Percentiles rank a stretch among this genome's conserved stretches.
phyloP scores from a whole-genome alignment of 2,329 filamentous ascomycete genomes.

The Fusarium sp. region DNA sequence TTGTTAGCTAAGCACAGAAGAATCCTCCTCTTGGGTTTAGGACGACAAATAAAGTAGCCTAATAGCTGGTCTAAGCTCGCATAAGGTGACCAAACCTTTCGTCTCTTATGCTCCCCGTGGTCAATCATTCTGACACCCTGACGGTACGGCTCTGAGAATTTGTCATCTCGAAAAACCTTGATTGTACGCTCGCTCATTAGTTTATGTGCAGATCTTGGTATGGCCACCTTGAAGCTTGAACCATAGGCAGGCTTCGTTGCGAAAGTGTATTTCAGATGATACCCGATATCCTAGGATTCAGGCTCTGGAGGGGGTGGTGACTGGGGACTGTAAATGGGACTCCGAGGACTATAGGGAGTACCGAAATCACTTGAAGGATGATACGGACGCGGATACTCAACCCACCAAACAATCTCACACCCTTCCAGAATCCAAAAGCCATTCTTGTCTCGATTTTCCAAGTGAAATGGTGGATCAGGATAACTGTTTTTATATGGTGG shows the following conservation, averaged over 20 bases:
- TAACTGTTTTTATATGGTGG: not conserved
- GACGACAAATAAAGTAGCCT: no score
- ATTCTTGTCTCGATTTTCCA: not conserved
- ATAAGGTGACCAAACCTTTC: no score
- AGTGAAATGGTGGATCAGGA: not conserved
- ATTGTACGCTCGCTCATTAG: no score
- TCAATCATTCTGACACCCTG: no score
- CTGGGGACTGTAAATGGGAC: not conserved
- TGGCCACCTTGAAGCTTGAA: accelerated
- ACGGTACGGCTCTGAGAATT: no score
- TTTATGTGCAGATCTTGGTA: accelerated
- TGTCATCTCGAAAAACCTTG: no score
- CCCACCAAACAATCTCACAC: not conserved
- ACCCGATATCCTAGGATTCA: not conserved
- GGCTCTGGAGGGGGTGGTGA: not conserved
- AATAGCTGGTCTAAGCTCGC: no score
- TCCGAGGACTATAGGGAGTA: not conserved
- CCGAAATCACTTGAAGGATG: not conserved
- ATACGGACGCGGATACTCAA: not conserved
- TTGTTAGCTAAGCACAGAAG: not conserved
- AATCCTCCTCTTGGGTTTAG: no score
- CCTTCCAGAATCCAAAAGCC: not conserved
- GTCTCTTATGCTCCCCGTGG: no score
- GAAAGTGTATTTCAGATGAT: not conserved
- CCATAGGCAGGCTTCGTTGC: no score